A percentile compares a stretch with the other conserved stretches of the same genome.
Conservation (phyloP, 805 yeast genomes). For the Saturnispora galanensis region DNA sequence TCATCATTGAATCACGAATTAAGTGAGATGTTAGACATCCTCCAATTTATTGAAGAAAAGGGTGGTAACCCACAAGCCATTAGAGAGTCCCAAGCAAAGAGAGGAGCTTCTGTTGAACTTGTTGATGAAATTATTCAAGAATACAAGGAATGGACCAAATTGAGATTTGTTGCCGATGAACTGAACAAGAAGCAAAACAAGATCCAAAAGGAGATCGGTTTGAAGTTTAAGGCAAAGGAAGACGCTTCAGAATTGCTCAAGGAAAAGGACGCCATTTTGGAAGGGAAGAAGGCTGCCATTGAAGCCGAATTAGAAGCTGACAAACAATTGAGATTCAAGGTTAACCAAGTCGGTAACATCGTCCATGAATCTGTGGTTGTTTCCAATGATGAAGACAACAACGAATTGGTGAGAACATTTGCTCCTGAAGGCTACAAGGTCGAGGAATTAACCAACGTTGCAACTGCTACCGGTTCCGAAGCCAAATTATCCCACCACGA, state of each 20-base stretch:
- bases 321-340: constrained; percentile 61
- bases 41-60: constrained; percentile 86
- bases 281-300: constrained; percentile 56
- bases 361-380: constrained; percentile 88
- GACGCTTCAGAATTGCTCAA: constrained; percentile 79
- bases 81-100: constrained; percentile 81
- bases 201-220: constrained; percentile 87
- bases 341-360: constrained; percentile 84
- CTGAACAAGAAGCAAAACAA: constrained; percentile 80
- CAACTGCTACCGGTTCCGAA: constrained; percentile 67
- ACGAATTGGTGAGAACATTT: constrained; percentile 83
- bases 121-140: constrained; percentile 92
- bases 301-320: constrained; percentile 76
- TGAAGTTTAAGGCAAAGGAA: constrained; percentile 88
- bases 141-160: constrained; percentile 87
- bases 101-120: constrained; percentile 89
- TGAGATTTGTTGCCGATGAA: constrained; percentile 84
- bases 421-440: constrained; percentile 54
- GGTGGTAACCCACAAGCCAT: constrained; percentile 93
- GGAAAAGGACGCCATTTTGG: constrained; percentile 66
- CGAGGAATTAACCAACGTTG: constrained; percentile 48
- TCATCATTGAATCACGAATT: background rate
- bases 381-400: constrained; percentile 83
- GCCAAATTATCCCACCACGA: constrained; percentile 92
- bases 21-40: constrained; percentile 75